Evolutionary conservation across 257 asterid species (phyloP).

Genomic region (Catharanthus roseus): DNA sequence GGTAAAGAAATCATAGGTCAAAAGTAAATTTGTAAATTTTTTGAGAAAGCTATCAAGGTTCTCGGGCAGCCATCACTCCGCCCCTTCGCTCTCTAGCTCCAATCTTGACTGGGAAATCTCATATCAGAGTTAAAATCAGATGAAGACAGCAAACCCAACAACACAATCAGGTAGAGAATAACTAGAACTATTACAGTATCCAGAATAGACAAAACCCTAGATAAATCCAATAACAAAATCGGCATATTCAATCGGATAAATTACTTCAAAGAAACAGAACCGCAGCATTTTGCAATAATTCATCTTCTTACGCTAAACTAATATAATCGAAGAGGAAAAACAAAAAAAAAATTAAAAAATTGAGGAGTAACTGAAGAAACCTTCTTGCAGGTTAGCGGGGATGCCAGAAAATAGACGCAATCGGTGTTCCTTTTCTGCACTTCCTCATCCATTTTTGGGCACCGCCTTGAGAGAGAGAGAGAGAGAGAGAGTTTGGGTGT

Average conservation of each 20-base stretch:
- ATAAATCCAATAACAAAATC: background rate
- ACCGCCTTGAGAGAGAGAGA: background rate
- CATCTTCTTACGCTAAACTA: background rate
- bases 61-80: no score
- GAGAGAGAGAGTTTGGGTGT: background rate
- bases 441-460: conserved; percentile 47
- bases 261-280: background rate
- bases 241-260: background rate
- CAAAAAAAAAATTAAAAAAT: no score
- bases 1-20: no score
- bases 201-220: background rate
- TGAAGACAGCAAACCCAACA: background rate
- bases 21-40: no score
- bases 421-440: conserved; percentile 70
- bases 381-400: conserved; percentile 97
- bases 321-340: no score
- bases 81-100: no score
- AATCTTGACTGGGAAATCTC: no score
- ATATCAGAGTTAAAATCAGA: background rate
- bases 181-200: background rate
- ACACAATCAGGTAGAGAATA: background rate
- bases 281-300: background rate
- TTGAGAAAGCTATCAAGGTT: no score
- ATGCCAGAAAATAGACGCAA: conserved; percentile 89
- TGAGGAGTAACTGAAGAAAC: conserved; percentile 8